phyloP scores from a whole-genome alignment of 108 stramenopile genomes.

The Cyclostephanos tholiformis region DNA sequence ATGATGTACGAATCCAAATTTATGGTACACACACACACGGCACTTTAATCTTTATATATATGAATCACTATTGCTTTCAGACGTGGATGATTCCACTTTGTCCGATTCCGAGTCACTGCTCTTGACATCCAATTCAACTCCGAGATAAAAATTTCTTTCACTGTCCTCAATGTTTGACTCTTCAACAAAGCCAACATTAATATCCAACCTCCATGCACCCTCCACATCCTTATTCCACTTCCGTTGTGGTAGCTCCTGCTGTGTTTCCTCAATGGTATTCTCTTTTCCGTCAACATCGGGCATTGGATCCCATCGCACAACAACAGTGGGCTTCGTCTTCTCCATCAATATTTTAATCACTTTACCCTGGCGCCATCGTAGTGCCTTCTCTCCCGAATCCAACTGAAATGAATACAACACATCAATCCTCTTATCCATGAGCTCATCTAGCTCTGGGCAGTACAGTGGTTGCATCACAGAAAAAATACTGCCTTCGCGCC shows the following conservation, averaged over 20 bases:
- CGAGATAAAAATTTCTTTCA: neutral
- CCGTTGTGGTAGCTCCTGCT: neutral
- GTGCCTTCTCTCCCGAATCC: neutral
- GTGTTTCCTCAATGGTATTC: constrained; percentile 6
- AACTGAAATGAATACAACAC: constrained; percentile 10
- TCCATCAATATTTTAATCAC: neutral
- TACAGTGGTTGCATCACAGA: constrained; percentile 16
- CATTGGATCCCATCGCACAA: constrained; percentile 9
- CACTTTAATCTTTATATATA: too few relatives aligned
- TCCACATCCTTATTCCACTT: constrained; percentile 19
- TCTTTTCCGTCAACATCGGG: constrained; percentile 8
- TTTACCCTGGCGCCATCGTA: constrained; percentile 18
- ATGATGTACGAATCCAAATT: too few relatives aligned
- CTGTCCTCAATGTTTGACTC: neutral
- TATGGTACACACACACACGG: too few relatives aligned
- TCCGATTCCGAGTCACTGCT: too few relatives aligned
- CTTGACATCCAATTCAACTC: too few relatives aligned
- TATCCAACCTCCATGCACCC: constrained; percentile 16
- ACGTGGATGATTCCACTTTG: too few relatives aligned
- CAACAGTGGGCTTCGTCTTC: constrained; percentile 1
- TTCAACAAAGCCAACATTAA: constrained; percentile 1
- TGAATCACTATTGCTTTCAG: too few relatives aligned
- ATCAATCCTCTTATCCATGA: constrained; percentile 15
- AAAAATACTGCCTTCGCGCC: constrained; percentile 12
- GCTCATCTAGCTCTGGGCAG: constrained; percentile 9